Evolutionary conservation across 495 filamentous ascomycete species (phyloP), one percentile per base, ranked within the genome.

Genomic region (Aeminium ludgeri): DNA sequence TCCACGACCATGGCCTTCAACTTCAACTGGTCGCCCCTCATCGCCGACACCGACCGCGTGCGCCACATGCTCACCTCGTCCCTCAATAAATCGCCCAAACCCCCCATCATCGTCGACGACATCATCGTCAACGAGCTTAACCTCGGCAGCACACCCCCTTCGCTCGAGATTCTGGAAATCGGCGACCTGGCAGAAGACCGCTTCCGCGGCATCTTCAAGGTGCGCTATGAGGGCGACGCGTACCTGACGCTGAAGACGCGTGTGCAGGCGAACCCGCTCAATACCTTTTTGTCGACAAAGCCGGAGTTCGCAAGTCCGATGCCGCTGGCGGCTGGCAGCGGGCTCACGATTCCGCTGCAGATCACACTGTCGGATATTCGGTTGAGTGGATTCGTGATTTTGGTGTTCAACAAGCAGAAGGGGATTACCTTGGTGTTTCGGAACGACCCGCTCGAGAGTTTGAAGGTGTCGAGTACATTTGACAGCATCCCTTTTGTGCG

Each of bases 11-110:
- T 97, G 89, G 87, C 89, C 48, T 97, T 97, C 76, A 95, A 94
- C 69, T 96, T 97, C 82, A 97, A 96, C 85, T 97, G 89, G 89
- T 93, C 86, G 71, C 89, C 89, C 56, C 73, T 97, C 51, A 86
- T 86, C 62, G 86, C 86, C 51, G 83, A 94, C 67, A 85, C 84
- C 61, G 73, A 76, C 53, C 75, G 85, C 53, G 89, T 89, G 37
- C 81, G 86, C 57, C 86, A 94, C 51, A 82, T 96, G 54, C 72
- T 97, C 35, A 97, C 89, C 18, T 76, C 80, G 32, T 91, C 89
- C 20, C 69, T 97, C 50, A 97, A 97, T 70, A 96, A 96, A 62
- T 92, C 84, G 25, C 86, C 87, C 36, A 97, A 97, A 53, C 89
- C 89, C 4, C 87, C 89, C 28, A 97, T 97, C 55, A 97, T 97